Evolutionary conservation across 116 monocot species (phyloP).

Genomic region (Phalaenopsis hybrid): DNA sequence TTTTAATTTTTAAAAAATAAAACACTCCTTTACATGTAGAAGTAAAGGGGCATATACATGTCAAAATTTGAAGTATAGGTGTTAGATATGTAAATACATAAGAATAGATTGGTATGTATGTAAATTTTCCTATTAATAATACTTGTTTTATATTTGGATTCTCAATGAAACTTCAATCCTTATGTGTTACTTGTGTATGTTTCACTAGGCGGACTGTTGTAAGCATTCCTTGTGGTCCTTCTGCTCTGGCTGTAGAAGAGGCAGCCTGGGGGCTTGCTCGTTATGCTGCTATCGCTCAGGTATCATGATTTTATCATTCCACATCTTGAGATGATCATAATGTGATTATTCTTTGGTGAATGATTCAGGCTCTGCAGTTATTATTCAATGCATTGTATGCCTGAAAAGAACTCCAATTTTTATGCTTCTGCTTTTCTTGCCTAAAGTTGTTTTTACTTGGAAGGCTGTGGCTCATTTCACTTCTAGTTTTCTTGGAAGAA

Average conservation of each 20-base stretch:
- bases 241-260: constrained; percentile 89
- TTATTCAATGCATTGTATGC: not conserved
- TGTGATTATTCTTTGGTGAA: not conserved
- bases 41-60: too few relatives aligned
- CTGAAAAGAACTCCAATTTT: not conserved
- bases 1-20: too few relatives aligned
- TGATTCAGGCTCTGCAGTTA: not conserved
- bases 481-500: not conserved
- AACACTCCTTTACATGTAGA: too few relatives aligned
- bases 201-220: constrained; percentile 82
- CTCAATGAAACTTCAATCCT: not conserved
- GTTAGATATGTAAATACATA: too few relatives aligned
- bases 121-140: too few relatives aligned
- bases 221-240: constrained; percentile 92
- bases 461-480: not conserved
- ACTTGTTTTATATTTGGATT: not conserved
- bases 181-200: not conserved
- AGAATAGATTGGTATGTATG: too few relatives aligned
- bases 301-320: constrained; percentile 12
- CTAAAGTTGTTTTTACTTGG: not conserved
- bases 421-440: not conserved
- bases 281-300: constrained; percentile 95
- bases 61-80: too few relatives aligned
- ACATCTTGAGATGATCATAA: not conserved
- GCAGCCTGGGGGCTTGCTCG: constrained; percentile 99